Conservation (phyloP, 257 asterid genomes). For the Plectranthus barbatus region DNA sequence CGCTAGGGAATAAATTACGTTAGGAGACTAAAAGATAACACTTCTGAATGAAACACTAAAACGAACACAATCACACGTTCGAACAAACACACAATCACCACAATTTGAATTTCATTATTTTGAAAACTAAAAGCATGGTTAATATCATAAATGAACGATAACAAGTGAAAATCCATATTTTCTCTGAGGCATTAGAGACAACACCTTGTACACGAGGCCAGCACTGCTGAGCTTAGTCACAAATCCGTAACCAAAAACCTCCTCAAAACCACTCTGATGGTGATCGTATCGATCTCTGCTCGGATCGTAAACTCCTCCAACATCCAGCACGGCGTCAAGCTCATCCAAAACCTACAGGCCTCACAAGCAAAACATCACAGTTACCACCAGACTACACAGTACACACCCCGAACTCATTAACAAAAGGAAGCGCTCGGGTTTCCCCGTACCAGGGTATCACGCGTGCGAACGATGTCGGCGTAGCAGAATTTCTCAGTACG, state of each 20-base stretch:
- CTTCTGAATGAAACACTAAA: not conserved
- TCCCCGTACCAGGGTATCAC: slow-evolving; percentile 5
- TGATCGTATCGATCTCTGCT: slow-evolving; percentile 38
- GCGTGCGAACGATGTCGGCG: slow-evolving; percentile 2
- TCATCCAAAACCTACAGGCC: slow-evolving; percentile 6
- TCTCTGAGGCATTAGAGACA: slow-evolving; percentile 6
- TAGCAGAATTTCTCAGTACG: not conserved
- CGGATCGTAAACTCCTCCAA: slow-evolving; percentile 37
- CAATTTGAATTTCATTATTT: not conserved
- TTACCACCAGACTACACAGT: not conserved
- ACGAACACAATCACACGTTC: not conserved
- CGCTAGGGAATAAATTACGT: not conserved
- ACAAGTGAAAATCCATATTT: not conserved
- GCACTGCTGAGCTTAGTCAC: slow-evolving; percentile 18
- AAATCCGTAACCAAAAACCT: slow-evolving; percentile 16
- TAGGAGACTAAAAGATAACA: not conserved
- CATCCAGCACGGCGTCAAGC: slow-evolving; percentile 36
- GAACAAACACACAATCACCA: not conserved
- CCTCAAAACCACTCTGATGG: slow-evolving; percentile 19
- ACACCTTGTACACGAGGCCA: slow-evolving; percentile 22
- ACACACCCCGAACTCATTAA: not conserved
- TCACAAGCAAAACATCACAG: not conserved
- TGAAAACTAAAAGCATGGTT: not conserved
- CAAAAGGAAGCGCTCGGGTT: not conserved
- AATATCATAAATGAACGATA: not conserved